A percentile compares a stretch with the other conserved stretches of the same genome.
Conservation (phyloP, 305 asterid genomes). For the Ajuga reptans region DNA sequence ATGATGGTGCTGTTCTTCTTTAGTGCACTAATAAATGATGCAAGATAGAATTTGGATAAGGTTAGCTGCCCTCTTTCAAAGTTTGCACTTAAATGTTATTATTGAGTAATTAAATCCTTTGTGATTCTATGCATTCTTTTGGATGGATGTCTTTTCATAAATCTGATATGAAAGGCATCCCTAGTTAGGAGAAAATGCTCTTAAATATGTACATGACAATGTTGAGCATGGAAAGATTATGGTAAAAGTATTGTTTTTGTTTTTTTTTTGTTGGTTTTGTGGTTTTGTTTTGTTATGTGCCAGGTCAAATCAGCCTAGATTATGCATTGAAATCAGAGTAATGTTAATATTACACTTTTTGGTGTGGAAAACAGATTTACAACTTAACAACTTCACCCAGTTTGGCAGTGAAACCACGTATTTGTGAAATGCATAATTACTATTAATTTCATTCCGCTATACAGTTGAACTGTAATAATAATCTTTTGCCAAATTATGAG, state of each 20-base stretch:
- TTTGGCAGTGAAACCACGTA: neutral
- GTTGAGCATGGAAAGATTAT: neutral
- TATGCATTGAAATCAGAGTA: neutral
- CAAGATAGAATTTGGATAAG: neutral
- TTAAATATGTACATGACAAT: slow-evolving; percentile 11
- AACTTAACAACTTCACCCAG: slow-evolving; percentile 1
- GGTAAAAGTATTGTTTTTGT: neutral
- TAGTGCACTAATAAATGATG: slow-evolving; percentile 4
- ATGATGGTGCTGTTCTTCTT: neutral
- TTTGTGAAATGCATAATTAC: neutral
- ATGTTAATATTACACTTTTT: neutral
- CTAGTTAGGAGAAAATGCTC: neutral
- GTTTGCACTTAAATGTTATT: neutral
- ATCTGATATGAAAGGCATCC: neutral
- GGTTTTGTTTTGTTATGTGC: too few relatives aligned
- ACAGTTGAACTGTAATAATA: neutral
- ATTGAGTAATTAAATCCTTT: neutral
- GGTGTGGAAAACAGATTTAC: neutral
- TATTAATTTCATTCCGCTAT: slow-evolving; percentile 5
- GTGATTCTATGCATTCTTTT: slow-evolving; percentile 2
- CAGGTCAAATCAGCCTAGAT: neutral
- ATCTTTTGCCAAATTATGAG: neutral
- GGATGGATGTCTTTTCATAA: neutral
- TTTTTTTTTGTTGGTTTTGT: neutral
- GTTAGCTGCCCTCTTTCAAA: neutral